Evolutionary conservation across 2,329 filamentous ascomycete species (phyloP).

Genomic region (Xylaria sp.): DNA sequence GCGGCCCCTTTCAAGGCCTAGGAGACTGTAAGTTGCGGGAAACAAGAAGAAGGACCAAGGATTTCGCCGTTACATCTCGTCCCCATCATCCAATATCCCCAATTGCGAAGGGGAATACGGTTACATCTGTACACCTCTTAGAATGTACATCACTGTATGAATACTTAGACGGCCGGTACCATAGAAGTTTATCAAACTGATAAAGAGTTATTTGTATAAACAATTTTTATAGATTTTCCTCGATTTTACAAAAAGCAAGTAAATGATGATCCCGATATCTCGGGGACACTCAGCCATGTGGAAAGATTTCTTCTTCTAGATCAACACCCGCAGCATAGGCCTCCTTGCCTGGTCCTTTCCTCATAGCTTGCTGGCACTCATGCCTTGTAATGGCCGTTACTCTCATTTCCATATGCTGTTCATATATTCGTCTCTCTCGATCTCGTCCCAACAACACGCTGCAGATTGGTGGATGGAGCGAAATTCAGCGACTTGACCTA

Average conservation of each 20-base stretch:
- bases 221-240: conserved; percentile 20
- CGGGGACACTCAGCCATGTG: conserved; percentile 3
- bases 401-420: conserved; percentile 26
- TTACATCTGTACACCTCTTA: conserved; percentile 10
- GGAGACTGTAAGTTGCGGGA: not conserved
- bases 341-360: conserved; percentile 1
- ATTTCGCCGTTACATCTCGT: not conserved
- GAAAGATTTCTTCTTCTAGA: conserved; percentile 29
- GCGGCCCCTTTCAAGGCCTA: not conserved
- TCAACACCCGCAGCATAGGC: not conserved
- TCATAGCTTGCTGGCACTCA: not conserved
- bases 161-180: not conserved
- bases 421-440: conserved; percentile 38
- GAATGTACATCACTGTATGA: conserved; percentile 6
- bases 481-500: conserved; percentile 13
- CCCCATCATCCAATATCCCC: not conserved
- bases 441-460: conserved; percentile 38
- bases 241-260: conserved; percentile 23
- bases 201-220: conserved; percentile 7
- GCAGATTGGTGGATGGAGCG: conserved; percentile 2
- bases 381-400: not conserved
- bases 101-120: too few species aligned
- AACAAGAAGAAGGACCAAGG: not conserved
- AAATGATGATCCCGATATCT: conserved; percentile 18
- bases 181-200: not conserved